phyloP scores from a whole-genome alignment of 495 filamentous ascomycete genomes.

The Xylaria longipes region DNA sequence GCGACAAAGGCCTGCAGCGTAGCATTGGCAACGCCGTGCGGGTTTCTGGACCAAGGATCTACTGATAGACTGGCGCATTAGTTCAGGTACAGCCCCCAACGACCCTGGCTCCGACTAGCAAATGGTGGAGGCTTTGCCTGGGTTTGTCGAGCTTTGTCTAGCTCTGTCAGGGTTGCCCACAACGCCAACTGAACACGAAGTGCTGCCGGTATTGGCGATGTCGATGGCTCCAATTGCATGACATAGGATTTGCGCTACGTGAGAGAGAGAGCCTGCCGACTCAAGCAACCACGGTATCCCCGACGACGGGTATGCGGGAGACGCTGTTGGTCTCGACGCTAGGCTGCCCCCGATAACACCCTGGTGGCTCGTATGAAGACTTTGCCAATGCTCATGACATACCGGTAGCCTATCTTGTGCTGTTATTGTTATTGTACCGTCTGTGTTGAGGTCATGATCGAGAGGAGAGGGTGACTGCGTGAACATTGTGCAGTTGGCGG shows the following conservation, averaged over 20 bases:
- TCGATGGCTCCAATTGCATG: conserved; percentile 23
- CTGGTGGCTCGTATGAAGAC: conserved; percentile 17
- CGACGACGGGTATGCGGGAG: conserved; percentile 5
- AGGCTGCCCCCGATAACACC: conserved; percentile 12
- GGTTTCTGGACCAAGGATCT: conserved; percentile 12
- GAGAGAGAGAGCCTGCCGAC: not conserved
- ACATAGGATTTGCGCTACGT: conserved; percentile 23
- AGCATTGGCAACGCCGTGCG: conserved; percentile 13
- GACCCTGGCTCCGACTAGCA: conserved; percentile 11
- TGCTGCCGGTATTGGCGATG: conserved; percentile 16
- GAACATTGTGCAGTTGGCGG: conserved; percentile 3
- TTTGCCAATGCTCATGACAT: conserved; percentile 4
- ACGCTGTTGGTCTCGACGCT: conserved; percentile 6
- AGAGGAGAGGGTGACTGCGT: not conserved
- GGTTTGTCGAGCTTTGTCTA: not conserved
- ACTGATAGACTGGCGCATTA: conserved; percentile 13
- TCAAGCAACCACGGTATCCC: conserved; percentile 21
- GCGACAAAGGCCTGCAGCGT: conserved; percentile 14
- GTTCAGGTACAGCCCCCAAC: conserved; percentile 24
- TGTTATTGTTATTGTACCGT: not conserved
- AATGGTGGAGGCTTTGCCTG: conserved; percentile 14
- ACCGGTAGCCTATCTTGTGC: not conserved
- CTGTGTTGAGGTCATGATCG: not conserved
- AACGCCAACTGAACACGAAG: conserved; percentile 25
- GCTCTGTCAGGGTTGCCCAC: conserved; percentile 4